Conservation (phyloP, 2,329 filamentous ascomycete species). For the Ophiostoma fasciatum region DNA sequence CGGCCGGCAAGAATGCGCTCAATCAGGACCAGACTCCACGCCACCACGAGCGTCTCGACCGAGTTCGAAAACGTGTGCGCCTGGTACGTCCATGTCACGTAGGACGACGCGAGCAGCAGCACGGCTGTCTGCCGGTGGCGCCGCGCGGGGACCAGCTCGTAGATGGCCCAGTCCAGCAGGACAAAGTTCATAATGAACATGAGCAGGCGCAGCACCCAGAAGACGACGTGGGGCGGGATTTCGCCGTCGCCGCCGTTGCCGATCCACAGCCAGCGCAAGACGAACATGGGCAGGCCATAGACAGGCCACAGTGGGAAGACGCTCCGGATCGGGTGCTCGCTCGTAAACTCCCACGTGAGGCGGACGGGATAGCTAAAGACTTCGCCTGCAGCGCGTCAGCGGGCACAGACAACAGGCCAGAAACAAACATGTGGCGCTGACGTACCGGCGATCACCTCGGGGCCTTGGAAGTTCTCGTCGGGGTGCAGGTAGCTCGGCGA, state of each 20-base stretch:
- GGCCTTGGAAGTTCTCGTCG: conserved; percentile 97
- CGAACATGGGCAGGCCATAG: conserved; percentile 85
- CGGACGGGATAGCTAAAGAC: conserved; percentile 86
- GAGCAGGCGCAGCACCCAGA: conserved; percentile 73
- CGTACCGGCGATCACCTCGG: conserved; percentile 90
- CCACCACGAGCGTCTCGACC: conserved; percentile 80
- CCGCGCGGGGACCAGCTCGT: conserved; percentile 71
- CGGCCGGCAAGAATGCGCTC: conserved; percentile 68
- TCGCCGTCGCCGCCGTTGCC: conserved; percentile 64
- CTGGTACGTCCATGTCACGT: conserved; percentile 98
- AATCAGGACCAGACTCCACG: conserved; percentile 87
- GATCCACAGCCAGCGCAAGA: conserved; percentile 84
- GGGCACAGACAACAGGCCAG: background rate
- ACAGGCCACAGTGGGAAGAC: conserved; percentile 93
- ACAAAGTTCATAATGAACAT: conserved; percentile 97
- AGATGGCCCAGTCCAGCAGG: conserved; percentile 91
- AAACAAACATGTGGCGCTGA: background rate
- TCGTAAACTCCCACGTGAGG: conserved; percentile 92
- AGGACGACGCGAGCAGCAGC: conserved; percentile 81
- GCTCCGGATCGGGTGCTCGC: conserved; percentile 76
- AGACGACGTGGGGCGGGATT: conserved; percentile 72
- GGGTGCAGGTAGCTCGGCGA: conserved; percentile 95
- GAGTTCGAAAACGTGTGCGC: conserved; percentile 98
- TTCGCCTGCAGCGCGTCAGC: conserved; percentile 43
- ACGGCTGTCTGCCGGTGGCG: conserved; percentile 59